Evolutionary conservation across 768 basidiomycete species (phyloP).

Genomic region (Omphalotus guepiniiformis): DNA sequence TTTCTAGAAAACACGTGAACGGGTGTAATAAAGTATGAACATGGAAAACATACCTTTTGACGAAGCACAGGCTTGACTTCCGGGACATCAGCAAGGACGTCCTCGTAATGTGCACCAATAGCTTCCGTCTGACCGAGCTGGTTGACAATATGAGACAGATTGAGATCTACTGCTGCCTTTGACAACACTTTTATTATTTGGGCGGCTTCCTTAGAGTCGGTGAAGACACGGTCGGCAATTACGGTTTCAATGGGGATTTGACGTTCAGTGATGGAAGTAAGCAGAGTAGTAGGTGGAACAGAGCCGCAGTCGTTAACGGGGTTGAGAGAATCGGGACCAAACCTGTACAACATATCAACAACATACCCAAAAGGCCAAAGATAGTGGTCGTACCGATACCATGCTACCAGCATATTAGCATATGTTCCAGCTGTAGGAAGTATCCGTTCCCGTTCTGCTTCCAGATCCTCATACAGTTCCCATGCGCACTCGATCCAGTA

Average conservation of each 20-base stretch:
- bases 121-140: conserved; percentile 55
- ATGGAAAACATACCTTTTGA: conserved; percentile 32
- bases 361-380: not conserved
- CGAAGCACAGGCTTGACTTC: conserved; percentile 59
- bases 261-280: conserved; percentile 43
- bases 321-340: conserved; percentile 30
- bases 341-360: conserved; percentile 22
- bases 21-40: not conserved
- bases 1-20: conserved; percentile 14
- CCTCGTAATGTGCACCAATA: conserved; percentile 34
- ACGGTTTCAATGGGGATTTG: conserved; percentile 47
- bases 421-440: conserved; percentile 57
- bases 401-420: conserved; percentile 61
- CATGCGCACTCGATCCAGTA: conserved; percentile 64
- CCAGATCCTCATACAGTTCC: conserved; percentile 56
- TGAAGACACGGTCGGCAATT: conserved; percentile 53
- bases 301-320: conserved; percentile 14
- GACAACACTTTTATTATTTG: conserved; percentile 54
- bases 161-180: conserved; percentile 53
- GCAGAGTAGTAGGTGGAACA: conserved; percentile 28
- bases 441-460: conserved; percentile 37
- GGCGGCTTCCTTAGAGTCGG: conserved; percentile 50
- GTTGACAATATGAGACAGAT: conserved; percentile 43
- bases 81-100: conserved; percentile 49
- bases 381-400: conserved; percentile 39